Conservation (phyloP, 2,329 filamentous ascomycete genomes). For the Alternaria arbusti region DNA sequence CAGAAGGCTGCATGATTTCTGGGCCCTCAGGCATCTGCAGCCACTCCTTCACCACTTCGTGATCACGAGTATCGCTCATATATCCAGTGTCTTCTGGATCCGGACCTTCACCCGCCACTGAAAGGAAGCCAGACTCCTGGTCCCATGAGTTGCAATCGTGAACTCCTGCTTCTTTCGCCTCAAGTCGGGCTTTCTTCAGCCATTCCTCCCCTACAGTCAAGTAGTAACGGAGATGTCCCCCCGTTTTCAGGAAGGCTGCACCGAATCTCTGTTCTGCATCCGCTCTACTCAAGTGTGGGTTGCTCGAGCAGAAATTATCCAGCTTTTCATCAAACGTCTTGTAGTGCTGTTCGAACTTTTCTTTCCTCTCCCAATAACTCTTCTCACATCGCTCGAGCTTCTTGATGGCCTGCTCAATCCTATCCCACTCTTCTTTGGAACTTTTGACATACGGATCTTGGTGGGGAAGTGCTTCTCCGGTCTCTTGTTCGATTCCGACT, state of each 20-base stretch:
- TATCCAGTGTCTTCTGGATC: background rate
- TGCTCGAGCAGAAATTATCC: background rate
- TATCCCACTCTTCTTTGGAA: background rate
- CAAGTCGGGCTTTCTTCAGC: background rate
- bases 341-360: background rate
- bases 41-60: background rate
- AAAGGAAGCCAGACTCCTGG: background rate
- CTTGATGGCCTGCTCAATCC: background rate
- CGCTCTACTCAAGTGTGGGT: background rate
- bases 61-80: background rate
- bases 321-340: background rate
- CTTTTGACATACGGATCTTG: background rate
- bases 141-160: background rate
- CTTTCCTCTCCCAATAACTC: background rate
- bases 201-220: too few relatives aligned
- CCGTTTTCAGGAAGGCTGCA: too few relatives aligned
- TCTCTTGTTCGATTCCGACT: background rate
- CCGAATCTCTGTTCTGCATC: background rate
- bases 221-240: too few relatives aligned
- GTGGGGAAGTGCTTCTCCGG: background rate
- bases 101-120: background rate
- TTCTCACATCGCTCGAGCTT: background rate
- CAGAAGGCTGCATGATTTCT: background rate
- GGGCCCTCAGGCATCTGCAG: background rate
- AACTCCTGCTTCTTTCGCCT: background rate